phyloP scores from a whole-genome alignment of 2,329 filamentous ascomycete genomes.

The Apiospora saccharicola region DNA sequence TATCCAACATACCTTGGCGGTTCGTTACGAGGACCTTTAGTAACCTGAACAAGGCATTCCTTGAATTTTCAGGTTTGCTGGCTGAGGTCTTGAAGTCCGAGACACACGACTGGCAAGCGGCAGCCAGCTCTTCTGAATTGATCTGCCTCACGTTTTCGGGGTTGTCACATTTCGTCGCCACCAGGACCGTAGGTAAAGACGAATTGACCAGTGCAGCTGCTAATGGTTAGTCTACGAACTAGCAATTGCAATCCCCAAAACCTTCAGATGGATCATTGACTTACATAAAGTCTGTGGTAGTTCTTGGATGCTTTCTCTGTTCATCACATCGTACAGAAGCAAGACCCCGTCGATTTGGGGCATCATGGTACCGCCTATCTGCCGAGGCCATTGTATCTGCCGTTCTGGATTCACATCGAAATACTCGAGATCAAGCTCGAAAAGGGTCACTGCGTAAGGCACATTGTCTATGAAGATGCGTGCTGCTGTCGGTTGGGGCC shows the following conservation, averaged over 20 bases:
- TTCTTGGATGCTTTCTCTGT: slow-evolving; percentile 75
- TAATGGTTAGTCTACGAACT: slow-evolving; percentile 30
- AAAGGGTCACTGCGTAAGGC: slow-evolving; percentile 65
- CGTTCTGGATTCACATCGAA: slow-evolving; percentile 67
- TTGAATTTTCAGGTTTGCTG: slow-evolving; percentile 74
- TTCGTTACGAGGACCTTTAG: slow-evolving; percentile 73
- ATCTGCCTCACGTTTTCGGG: slow-evolving; percentile 74
- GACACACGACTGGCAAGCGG: slow-evolving; percentile 73
- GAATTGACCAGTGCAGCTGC: slow-evolving; percentile 78
- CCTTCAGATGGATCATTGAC: slow-evolving; percentile 44
- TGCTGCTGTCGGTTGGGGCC: slow-evolving; percentile 61
- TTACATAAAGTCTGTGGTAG: slow-evolving; percentile 81
- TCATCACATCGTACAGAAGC: slow-evolving; percentile 87
- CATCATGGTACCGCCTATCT: slow-evolving; percentile 73
- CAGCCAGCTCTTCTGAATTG: slow-evolving; percentile 69
- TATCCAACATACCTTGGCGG: slow-evolving; percentile 69
- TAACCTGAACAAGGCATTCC: slow-evolving; percentile 78
- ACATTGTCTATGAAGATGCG: slow-evolving; percentile 66
- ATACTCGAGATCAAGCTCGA: slow-evolving; percentile 71
- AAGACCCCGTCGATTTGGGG: slow-evolving; percentile 84
- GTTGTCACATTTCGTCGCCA: slow-evolving; percentile 90
- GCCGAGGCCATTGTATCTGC: slow-evolving; percentile 71
- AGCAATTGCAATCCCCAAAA: slow-evolving; percentile 8
- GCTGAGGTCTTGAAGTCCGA: slow-evolving; percentile 77
- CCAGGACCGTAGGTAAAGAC: slow-evolving; percentile 78